These are phyloP conservation scores for Citrus trifoliata DNA, from an alignment of 345 rosid species.

Conservation along the genomic window DNA sequence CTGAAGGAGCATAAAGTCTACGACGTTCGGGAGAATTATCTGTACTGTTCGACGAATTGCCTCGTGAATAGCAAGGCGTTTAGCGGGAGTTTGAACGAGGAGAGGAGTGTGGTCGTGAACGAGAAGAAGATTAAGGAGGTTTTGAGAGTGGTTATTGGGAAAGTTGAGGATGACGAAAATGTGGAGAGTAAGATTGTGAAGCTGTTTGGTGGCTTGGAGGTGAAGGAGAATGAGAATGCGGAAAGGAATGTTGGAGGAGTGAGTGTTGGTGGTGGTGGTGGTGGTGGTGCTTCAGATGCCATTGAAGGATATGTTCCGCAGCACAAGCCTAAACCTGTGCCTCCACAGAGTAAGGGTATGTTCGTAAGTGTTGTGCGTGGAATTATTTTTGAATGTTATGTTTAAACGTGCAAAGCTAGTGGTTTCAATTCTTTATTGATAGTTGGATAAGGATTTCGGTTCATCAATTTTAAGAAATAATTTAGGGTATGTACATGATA, in stretches of 20 bases:
- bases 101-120: slow-evolving; percentile 47
- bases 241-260: slow-evolving; percentile 6
- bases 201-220: slow-evolving; percentile 17
- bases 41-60: slow-evolving; percentile 70
- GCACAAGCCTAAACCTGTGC: background rate
- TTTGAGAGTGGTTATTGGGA: slow-evolving; percentile 42
- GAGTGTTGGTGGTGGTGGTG: slow-evolving; percentile 44
- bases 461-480: no score
- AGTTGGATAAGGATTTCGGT: no score
- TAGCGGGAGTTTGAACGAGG: slow-evolving; percentile 44
- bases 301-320: slow-evolving; percentile 88
- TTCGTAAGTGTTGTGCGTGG: no score
- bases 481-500: no score
- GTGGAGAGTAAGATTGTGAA: background rate
- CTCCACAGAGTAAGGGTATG: no score
- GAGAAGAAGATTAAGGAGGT: slow-evolving; percentile 40
- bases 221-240: slow-evolving; percentile 47
- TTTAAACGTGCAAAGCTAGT: no score
- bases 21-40: slow-evolving; percentile 49
- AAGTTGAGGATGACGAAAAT: slow-evolving; percentile 14
- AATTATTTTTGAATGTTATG: no score
- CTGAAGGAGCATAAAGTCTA: slow-evolving; percentile 73
- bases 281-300: slow-evolving; percentile 75
- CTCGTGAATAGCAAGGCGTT: slow-evolving; percentile 55
- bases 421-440: no score